Evolutionary conservation across 2,329 filamentous ascomycete species (phyloP).

Genomic region (Ophiostoma angusticollis): DNA sequence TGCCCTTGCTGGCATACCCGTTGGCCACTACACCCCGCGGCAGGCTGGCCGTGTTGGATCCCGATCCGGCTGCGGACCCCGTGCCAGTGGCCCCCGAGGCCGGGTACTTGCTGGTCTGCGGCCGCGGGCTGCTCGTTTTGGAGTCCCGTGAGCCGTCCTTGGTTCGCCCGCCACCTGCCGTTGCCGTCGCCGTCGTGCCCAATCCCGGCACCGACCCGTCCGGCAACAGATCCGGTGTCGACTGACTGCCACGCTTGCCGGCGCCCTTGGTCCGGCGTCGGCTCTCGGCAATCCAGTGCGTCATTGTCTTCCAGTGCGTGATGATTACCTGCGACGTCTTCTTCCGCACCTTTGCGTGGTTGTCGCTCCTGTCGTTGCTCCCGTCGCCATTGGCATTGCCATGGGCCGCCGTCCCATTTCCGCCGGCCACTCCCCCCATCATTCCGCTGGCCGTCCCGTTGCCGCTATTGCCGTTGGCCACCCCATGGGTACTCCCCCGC

Average conservation of each 20-base stretch:
- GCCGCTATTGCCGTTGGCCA: conserved; percentile 2
- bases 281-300: conserved; percentile 49
- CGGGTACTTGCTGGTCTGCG: conserved; percentile 47
- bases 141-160: no score
- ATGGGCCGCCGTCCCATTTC: not conserved
- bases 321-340: conserved; percentile 47
- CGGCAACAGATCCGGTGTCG: conserved; percentile 44
- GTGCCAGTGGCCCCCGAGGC: conserved; percentile 20
- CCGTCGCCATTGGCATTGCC: conserved; percentile 2
- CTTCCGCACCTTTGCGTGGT: conserved; percentile 37
- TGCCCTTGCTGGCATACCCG: conserved; percentile 28
- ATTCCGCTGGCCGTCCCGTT: conserved; percentile 11
- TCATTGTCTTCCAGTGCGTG: conserved; percentile 51
- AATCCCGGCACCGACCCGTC: no score
- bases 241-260: conserved; percentile 40
- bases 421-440: not conserved
- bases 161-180: conserved; percentile 12
- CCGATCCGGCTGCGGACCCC: conserved; percentile 9
- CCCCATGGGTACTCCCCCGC: no score
- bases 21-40: conserved; percentile 40
- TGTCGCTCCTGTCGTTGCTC: conserved; percentile 18
- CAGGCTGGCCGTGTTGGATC: conserved; percentile 29
- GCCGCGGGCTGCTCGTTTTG: conserved; percentile 43
- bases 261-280: conserved; percentile 37
- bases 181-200: no score